phyloP scores from a whole-genome alignment of 202 grass and related monocot species.

The Bolboschoenoplectus hybrid region DNA sequence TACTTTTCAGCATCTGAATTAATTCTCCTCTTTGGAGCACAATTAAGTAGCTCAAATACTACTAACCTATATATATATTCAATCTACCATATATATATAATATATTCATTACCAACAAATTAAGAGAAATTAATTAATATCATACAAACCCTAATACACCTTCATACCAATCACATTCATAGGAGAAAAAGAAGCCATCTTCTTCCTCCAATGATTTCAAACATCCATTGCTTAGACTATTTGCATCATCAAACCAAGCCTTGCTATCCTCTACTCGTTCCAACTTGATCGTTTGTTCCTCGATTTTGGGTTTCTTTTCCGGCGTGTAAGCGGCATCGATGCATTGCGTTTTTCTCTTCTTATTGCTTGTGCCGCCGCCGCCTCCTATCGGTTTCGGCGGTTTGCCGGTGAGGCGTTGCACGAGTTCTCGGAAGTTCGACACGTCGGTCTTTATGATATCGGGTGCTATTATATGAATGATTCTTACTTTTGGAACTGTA shows the following conservation, averaged over 20 bases:
- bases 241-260: constrained; percentile 35
- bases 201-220: constrained; percentile 37
- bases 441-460: constrained; percentile 79
- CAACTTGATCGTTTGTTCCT: constrained; percentile 33
- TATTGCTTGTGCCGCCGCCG: background rate
- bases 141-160: constrained; percentile 9
- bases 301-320: constrained; percentile 31
- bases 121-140: background rate
- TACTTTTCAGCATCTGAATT: background rate
- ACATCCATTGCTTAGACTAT: constrained; percentile 21
- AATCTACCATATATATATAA: background rate
- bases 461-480: constrained; percentile 69
- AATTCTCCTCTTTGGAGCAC: background rate
- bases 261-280: constrained; percentile 7
- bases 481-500: constrained; percentile 55
- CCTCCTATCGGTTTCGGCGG: constrained; percentile 8
- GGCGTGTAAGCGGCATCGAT: background rate
- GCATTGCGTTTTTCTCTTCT: constrained; percentile 31
- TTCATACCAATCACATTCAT: constrained; percentile 32
- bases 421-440: constrained; percentile 73
- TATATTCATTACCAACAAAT: background rate
- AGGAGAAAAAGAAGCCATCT: constrained; percentile 30
- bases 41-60: background rate
- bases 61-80: background rate
- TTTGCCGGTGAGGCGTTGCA: constrained; percentile 75